A percentile compares a stretch with the other conserved stretches of the same genome.
Conservation (phyloP, 1,139 yeast species). For the Pichia norvegensis region DNA sequence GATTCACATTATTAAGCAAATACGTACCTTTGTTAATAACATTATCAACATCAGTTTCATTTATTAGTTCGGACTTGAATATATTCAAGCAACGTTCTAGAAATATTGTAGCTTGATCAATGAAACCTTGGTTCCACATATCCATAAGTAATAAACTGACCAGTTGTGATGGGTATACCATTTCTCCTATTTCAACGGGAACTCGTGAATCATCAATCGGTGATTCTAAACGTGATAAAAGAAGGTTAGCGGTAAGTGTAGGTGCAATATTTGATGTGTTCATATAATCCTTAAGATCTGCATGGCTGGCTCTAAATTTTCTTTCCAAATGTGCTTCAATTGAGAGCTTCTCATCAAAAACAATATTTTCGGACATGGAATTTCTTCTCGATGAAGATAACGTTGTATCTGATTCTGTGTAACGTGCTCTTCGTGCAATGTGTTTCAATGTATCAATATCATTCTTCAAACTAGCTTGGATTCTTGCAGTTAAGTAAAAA, state of each 20-base stretch:
- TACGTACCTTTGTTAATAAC: conserved; percentile 89
- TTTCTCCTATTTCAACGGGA: conserved; percentile 78
- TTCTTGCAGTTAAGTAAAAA: neutral
- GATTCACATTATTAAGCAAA: conserved; percentile 95
- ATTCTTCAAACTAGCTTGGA: neutral
- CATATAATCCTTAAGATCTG: conserved; percentile 60
- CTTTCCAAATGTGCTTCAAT: conserved; percentile 5
- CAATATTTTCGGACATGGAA: neutral
- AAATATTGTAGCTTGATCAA: conserved; percentile 85
- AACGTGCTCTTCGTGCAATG: neutral
- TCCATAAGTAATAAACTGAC: conserved; percentile 83
- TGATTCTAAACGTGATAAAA: conserved; percentile 73
- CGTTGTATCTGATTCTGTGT: neutral
- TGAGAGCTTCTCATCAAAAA: neutral
- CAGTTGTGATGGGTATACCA: conserved; percentile 90
- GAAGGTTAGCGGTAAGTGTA: conserved; percentile 75
- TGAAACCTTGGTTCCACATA: conserved; percentile 95
- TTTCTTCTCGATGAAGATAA: neutral
- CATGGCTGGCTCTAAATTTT: conserved; percentile 5
- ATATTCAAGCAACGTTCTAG: conserved; percentile 82
- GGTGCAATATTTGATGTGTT: conserved; percentile 73
- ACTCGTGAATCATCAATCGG: conserved; percentile 75
- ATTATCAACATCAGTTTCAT: conserved; percentile 64
- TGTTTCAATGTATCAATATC: neutral
- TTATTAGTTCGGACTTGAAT: conserved; percentile 67